Percentiles rank a stretch among this genome's conserved stretches.
Evolutionary conservation across 192 early-diverging fungal genomes (phyloP).

Genomic region (Chytriomyces sp.): DNA sequence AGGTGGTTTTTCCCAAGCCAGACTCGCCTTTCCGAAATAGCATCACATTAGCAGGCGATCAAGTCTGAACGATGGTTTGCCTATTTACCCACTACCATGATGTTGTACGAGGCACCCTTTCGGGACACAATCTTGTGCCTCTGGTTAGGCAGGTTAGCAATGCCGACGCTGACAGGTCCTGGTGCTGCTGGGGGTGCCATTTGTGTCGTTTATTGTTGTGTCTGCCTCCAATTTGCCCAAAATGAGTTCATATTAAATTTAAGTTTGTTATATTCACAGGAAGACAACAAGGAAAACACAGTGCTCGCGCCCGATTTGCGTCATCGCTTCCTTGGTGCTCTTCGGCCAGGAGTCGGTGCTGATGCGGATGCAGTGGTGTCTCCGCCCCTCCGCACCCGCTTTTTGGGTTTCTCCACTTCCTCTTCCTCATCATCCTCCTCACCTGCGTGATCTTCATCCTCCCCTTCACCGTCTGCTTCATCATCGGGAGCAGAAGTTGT

Average conservation of each 20-base stretch:
- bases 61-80: not conserved
- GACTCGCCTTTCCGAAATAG: slow-evolving; percentile 77
- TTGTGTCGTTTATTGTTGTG: not conserved
- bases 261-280: not conserved
- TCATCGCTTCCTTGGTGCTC: too few relatives aligned
- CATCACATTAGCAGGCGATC: not conserved
- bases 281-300: too few relatives aligned
- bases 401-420: slow-evolving; percentile 22
- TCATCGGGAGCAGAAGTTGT: not conserved
- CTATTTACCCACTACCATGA: slow-evolving; percentile 88
- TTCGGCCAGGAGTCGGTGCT: too few relatives aligned
- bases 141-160: slow-evolving; percentile 98
- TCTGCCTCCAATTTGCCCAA: not conserved
- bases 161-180: slow-evolving; percentile 64
- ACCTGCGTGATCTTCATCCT: not conserved
- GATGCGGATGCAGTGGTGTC: slow-evolving; percentile 7
- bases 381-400: slow-evolving; percentile 6
- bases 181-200: not conserved
- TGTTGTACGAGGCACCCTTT: slow-evolving; percentile 92
- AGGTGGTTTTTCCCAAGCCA: slow-evolving; percentile 97
- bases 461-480: slow-evolving; percentile 3
- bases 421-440: slow-evolving; percentile 13
- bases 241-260: not conserved
- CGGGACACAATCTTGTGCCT: slow-evolving; percentile 97
- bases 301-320: too few relatives aligned